Evolutionary conservation across 176 grass and related monocot species (phyloP).

Genomic region (Tillandsia fasciculata): DNA sequence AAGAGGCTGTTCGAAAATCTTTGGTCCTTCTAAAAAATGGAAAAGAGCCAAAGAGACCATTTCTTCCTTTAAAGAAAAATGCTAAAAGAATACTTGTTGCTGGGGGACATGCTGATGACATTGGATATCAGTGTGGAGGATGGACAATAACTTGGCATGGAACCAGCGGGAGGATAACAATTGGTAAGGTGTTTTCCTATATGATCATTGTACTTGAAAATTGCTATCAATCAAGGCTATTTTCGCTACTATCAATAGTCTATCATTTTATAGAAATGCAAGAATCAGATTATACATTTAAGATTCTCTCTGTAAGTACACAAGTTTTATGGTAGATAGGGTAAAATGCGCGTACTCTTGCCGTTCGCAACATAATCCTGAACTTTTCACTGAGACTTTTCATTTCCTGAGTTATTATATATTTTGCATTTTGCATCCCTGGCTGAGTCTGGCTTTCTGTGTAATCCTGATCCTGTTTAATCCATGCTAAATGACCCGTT

Average conservation of each 20-base stretch:
- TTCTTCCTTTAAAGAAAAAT: conserved; percentile 81
- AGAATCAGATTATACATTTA: too few relatives aligned
- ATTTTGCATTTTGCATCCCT: too few relatives aligned
- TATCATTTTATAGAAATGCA: too few relatives aligned
- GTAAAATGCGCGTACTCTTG: too few relatives aligned
- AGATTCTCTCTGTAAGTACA: too few relatives aligned
- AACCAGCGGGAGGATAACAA: conserved; percentile 59
- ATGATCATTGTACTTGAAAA: background rate
- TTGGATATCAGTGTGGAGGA: conserved; percentile 88
- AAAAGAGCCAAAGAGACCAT: conserved; percentile 43
- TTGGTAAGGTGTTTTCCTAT: conserved; percentile 28
- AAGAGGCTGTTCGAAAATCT: conserved; percentile 75
- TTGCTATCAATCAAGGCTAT: background rate
- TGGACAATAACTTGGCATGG: conserved; percentile 89
- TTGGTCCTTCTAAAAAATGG: conserved; percentile 92
- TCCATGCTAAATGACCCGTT: too few relatives aligned
- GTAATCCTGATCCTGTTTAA: too few relatives aligned
- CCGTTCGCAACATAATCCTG: too few relatives aligned
- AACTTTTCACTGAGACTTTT: too few relatives aligned
- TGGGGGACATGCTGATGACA: conserved; percentile 72
- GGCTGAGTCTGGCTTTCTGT: too few relatives aligned
- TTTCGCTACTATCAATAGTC: background rate
- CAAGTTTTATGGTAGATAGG: too few relatives aligned
- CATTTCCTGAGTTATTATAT: too few relatives aligned
- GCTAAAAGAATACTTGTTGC: conserved; percentile 68